A percentile compares a stretch with the other conserved stretches of the same genome.
Conservation (phyloP, 2,329 filamentous ascomycete species). For the Aspergillus caelatus region DNA sequence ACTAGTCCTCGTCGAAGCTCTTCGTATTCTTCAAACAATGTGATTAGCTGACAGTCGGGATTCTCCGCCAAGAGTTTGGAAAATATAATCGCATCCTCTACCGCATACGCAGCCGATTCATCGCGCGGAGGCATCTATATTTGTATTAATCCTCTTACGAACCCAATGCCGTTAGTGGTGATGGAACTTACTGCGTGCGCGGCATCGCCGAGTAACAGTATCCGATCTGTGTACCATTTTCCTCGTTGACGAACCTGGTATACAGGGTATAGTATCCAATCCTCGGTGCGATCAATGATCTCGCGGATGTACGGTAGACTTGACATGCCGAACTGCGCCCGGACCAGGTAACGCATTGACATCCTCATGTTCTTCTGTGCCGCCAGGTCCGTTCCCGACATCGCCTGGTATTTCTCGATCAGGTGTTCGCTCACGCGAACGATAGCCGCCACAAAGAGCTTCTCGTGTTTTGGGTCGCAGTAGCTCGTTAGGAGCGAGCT, state of each 20-base stretch:
- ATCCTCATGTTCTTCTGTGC: slow-evolving; percentile 33
- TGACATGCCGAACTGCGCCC: slow-evolving; percentile 33
- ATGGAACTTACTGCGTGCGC: slow-evolving; percentile 42
- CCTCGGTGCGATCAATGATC: slow-evolving; percentile 32
- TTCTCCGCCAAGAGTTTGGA: slow-evolving; percentile 35
- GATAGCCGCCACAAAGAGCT: slow-evolving; percentile 41
- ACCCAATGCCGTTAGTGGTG: not conserved
- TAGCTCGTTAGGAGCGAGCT: slow-evolving; percentile 42
- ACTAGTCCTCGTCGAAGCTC: slow-evolving; percentile 35
- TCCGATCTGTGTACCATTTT: slow-evolving; percentile 38
- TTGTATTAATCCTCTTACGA: not conserved
- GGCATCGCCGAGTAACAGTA: slow-evolving; percentile 47
- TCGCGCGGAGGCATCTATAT: slow-evolving; percentile 47
- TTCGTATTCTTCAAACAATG: slow-evolving; percentile 36
- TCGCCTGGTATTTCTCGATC: slow-evolving; percentile 26
- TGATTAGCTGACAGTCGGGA: slow-evolving; percentile 24
- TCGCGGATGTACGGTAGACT: slow-evolving; percentile 36
- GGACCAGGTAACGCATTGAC: slow-evolving; percentile 36
- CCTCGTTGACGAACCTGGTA: slow-evolving; percentile 40
- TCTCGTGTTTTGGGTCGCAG: slow-evolving; percentile 32
- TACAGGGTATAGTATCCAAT: slow-evolving; percentile 44
- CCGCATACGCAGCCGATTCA: slow-evolving; percentile 43
- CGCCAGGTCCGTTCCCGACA: slow-evolving; percentile 26
- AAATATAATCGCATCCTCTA: slow-evolving; percentile 46
- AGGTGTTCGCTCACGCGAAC: slow-evolving; percentile 35